Evolutionary conservation across 2,329 filamentous ascomycete species (phyloP).

Genomic region (Exophiala sp.): DNA sequence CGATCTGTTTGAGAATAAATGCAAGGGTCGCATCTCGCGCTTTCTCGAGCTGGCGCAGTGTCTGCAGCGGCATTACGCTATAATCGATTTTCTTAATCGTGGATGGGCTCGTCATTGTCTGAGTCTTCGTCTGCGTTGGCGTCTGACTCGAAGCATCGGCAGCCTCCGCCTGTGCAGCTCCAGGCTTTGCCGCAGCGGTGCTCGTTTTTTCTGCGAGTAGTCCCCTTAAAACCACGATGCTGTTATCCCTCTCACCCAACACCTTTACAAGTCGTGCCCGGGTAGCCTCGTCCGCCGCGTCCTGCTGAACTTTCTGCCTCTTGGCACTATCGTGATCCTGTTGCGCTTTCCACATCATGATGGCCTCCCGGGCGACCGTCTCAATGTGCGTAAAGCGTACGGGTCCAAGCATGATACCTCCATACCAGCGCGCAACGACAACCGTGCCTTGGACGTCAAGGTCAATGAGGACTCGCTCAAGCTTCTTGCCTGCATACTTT

Average conservation of each 20-base stretch:
- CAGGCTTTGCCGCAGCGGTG: background rate
- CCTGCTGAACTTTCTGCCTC: slow-evolving; percentile 31
- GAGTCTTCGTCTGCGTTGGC: background rate
- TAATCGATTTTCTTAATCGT: slow-evolving; percentile 40
- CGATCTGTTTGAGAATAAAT: slow-evolving; percentile 52
- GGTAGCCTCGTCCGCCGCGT: slow-evolving; percentile 36
- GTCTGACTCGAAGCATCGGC: background rate
- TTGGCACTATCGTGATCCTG: slow-evolving; percentile 32
- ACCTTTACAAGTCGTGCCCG: slow-evolving; percentile 36
- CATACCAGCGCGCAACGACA: slow-evolving; percentile 55
- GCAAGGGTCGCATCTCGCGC: slow-evolving; percentile 52
- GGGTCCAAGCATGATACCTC: slow-evolving; percentile 52
- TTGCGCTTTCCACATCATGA: slow-evolving; percentile 37
- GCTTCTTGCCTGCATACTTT: slow-evolving; percentile 47
- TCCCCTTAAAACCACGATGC: slow-evolving; percentile 45
- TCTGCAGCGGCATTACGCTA: slow-evolving; percentile 33
- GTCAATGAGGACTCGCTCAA: slow-evolving; percentile 47
- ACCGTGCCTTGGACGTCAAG: slow-evolving; percentile 44
- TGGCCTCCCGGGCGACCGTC: slow-evolving; percentile 46
- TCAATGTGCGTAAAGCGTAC: slow-evolving; percentile 54
- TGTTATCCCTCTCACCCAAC: slow-evolving; percentile 47
- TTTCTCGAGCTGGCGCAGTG: slow-evolving; percentile 48
- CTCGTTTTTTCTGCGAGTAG: slow-evolving; percentile 43
- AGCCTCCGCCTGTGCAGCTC: too few relatives aligned
- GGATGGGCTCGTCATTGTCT: slow-evolving; percentile 4